Percentiles rank a stretch among this genome's conserved stretches.
Conservation (phyloP, 2,329 filamentous ascomycete species). For the Hymenoscyphus scutula region DNA sequence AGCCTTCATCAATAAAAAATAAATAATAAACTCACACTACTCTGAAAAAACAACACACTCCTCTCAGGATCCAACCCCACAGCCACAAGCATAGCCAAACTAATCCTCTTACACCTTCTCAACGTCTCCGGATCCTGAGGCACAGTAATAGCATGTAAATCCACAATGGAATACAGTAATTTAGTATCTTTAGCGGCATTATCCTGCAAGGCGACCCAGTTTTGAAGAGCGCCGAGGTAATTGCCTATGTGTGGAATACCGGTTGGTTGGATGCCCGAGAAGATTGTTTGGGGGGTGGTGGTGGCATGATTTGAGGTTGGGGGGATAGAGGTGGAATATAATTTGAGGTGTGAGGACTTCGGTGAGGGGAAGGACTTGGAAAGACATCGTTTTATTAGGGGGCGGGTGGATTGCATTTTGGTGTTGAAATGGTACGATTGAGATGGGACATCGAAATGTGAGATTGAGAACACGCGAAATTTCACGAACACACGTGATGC, state of each 20-base stretch:
- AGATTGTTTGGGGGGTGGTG: constrained; percentile 55
- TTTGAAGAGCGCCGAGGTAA: constrained; percentile 82
- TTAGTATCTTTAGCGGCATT: constrained; percentile 53
- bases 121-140: constrained; percentile 64
- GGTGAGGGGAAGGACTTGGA: too few relatives aligned
- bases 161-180: constrained; percentile 83
- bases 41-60: constrained; percentile 80
- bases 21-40: constrained; percentile 52
- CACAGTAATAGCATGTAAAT: constrained; percentile 88
- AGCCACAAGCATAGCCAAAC: constrained; percentile 76
- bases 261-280: constrained; percentile 96
- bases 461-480: constrained; percentile 9
- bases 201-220: constrained; percentile 83
- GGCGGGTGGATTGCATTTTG: constrained; percentile 2
- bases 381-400: not conserved
- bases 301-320: constrained; percentile 4
- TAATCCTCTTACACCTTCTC: constrained; percentile 65
- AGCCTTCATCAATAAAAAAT: not conserved
- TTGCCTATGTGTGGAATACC: constrained; percentile 93
- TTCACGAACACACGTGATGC: constrained; percentile 29
- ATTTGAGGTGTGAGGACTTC: too few relatives aligned
- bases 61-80: constrained; percentile 78
- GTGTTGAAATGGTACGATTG: not conserved
- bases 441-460: too few relatives aligned
- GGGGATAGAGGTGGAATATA: too few relatives aligned